Base-by-base conservation (phyloP, 2,329 filamentous ascomycete genomes). In the Penicillium decumbens region DNA sequence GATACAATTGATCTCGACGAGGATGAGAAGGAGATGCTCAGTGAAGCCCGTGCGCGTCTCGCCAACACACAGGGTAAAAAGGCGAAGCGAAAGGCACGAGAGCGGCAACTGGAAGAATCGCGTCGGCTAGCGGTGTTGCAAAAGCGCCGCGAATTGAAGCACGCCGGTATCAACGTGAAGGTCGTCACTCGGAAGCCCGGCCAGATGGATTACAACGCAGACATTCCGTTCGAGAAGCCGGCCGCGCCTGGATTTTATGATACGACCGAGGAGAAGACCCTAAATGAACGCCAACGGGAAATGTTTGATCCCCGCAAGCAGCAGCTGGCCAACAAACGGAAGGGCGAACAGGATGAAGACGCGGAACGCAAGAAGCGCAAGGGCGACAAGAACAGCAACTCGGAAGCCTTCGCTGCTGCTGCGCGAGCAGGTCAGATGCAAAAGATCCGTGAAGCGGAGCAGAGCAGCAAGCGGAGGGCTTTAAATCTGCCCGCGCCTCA, bases 1-100 rank as follows among this genome's bases (percentile, higher is more conserved):
- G 93, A 98, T 70, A 96, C 93, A 5, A 93, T 98, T 67, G 93
- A 98, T 72, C 83, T 98, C 63, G 93, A 98, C 67, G 93, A 98
- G 69, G 93, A 98, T 67, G 93, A 98, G 72, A 97, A 98, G 76
- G 93, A 98, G 73, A 98, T 98, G 93, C 74, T 98, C 65, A 96
- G 91, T 68, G 93, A 98, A 75, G 93, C 93, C 60, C 88, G 93
- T 67, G 93, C 93, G 48, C 89, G 93, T 74, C 77, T 98, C 57
- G 93, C 93, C 56, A 98, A 98, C 65, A 97, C 93, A 9, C 93
- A 97, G 72, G 93, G 93, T 68, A 98, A 98, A 75, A 98, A 98
- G 76, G 93, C 93, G 6, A 98, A 98, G 78, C 79, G 93, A 60
- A 98, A 98, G 78, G 93, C 93, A 29, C 83, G 93, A 64, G 93